Percentiles rank a stretch among this genome's conserved stretches.
phyloP scores from a whole-genome alignment of 495 filamentous ascomycete genomes.

The Physcia stellaris region DNA sequence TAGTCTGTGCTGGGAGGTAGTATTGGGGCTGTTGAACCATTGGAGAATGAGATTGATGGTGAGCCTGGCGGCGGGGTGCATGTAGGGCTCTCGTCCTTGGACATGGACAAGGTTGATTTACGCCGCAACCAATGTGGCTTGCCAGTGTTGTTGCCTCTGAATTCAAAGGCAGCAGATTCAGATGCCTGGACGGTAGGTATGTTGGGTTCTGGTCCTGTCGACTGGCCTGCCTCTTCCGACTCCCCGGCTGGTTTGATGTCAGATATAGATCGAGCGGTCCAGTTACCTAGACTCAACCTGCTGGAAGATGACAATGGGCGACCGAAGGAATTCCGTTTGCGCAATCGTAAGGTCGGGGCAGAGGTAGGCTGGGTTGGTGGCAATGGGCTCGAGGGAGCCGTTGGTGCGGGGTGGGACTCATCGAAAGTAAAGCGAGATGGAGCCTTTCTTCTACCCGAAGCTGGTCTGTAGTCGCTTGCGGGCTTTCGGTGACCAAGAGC shows the following conservation, averaged over 20 bases:
- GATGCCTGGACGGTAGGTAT: conserved; percentile 13
- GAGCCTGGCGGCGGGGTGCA: conserved; percentile 55
- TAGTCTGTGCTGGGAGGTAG: conserved; percentile 26
- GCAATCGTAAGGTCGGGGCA: conserved; percentile 15
- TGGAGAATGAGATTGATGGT: conserved; percentile 55
- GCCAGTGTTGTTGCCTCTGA: conserved; percentile 33
- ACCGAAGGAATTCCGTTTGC: conserved; percentile 11
- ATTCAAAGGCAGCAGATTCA: conserved; percentile 18
- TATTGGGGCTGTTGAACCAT: conserved; percentile 57
- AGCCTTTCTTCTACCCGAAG: conserved; percentile 31
- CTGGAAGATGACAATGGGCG: conserved; percentile 10
- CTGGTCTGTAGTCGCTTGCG: conserved; percentile 18
- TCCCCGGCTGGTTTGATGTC: conserved; percentile 7
- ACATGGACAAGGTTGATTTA: conserved; percentile 61
- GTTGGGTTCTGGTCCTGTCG: conserved; percentile 20
- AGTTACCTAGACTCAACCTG: conserved; percentile 5
- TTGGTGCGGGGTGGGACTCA: conserved; percentile 20
- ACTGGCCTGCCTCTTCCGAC: conserved; percentile 27
- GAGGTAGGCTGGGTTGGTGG: conserved; percentile 18
- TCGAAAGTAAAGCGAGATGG: conserved; percentile 26
- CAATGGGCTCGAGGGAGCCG: conserved; percentile 19
- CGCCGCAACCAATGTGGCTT: conserved; percentile 65
- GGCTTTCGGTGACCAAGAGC: conserved; percentile 46
- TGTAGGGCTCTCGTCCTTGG: conserved; percentile 46
- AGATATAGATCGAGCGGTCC: conserved; percentile 9